Evolutionary conservation across 345 rosid species (phyloP).

Genomic region (Hevea brasiliensis): DNA sequence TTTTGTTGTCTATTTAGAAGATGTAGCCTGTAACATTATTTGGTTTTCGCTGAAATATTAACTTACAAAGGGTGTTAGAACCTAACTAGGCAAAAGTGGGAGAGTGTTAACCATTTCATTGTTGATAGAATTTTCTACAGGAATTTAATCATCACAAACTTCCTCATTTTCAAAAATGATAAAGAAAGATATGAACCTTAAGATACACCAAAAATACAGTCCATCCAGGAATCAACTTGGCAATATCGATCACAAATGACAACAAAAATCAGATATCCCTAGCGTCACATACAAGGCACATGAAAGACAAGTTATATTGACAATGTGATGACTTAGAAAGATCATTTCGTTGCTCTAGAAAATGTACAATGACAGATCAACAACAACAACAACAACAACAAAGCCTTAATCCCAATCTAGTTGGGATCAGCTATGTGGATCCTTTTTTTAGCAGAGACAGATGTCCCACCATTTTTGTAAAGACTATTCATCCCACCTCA

Average conservation of each 20-base stretch:
- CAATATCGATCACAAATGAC: background rate
- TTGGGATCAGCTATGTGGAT: too few species aligned
- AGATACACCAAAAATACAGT: too few species aligned
- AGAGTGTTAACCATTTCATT: background rate
- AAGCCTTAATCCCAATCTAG: too few species aligned
- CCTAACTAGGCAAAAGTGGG: background rate
- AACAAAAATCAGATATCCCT: background rate
- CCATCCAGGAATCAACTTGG: too few species aligned
- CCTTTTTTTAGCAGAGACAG: too few species aligned
- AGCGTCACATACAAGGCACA: background rate
- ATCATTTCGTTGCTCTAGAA: background rate
- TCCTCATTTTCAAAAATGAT: background rate
- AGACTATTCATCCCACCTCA: too few species aligned
- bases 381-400: too few species aligned
- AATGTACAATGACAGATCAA: background rate
- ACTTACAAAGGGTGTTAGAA: background rate
- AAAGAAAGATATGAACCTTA: background rate
- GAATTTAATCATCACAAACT: background rate
- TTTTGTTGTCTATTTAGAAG: background rate
- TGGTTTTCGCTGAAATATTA: too few species aligned
- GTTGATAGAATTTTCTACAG: background rate
- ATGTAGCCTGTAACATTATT: background rate
- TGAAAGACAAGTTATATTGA: background rate
- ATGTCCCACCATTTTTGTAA: too few species aligned
- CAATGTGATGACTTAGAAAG: background rate